Evolutionary conservation across 148 eudicot genomes (phyloP), one percentile per base, ranked within the genome.

Genomic region (Limonium bicolor): DNA sequence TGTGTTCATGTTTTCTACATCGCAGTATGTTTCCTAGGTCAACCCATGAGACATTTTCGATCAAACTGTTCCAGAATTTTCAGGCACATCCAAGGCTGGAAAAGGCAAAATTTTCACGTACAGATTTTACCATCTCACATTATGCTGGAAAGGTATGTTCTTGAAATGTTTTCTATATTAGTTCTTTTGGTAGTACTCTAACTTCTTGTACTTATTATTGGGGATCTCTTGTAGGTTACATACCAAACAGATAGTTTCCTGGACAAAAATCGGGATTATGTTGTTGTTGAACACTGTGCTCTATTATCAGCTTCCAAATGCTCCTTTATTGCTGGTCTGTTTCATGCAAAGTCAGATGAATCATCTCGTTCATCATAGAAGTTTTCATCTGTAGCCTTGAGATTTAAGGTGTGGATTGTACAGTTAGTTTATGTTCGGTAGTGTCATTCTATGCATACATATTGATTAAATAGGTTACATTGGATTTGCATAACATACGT

Each of bases 1-100:
- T n/a, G 16, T 20, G 7, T 14, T 54, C 35, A 9, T 28, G 58
- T 35, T 21, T 36, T 44, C 34, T 3, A 50, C 30, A 25, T n/a
- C 67, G 72, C 69, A 90, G 99, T 76, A 80, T 90, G 99, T 90
- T 90, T 58, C 99, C 99, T 13, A 85, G 71, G 53, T 90, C 99
- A 58, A 90, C 99, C 21, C 85, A 85, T 75, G 82, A 63, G 58
- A 73, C 95, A 39, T 90, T 90, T 66, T 61, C 99, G 20, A 84
- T 72, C 60, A 90, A 90, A 77, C 66, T 90, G 50, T 90, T 84
- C 76, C 87, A 73, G 60, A 70, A 80, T 73, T 78, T 78, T 45
- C 63, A 54, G 30, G 52, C 72, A 48, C 95, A 90, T 55, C 77
- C 77, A 38, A 83, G 99, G 49, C 55, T 90, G 67, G 85, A 76